Base-by-base conservation (phyloP, 176 grass and related monocot genomes). In the Miscanthus lutarioriparius region DNA sequence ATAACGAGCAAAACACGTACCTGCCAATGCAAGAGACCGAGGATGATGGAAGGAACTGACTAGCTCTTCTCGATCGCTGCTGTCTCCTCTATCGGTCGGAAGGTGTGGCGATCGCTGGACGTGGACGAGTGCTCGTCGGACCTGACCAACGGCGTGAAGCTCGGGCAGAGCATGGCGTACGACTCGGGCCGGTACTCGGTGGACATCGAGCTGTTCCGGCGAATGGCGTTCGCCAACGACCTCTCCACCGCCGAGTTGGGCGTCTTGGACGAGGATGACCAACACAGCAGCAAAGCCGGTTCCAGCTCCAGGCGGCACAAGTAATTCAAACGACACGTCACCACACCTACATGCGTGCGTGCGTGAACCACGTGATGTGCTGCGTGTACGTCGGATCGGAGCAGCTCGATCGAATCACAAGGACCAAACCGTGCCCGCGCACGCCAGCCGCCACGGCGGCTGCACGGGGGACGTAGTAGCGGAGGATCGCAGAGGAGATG, bases 101-200 rank as follows among this genome's bases (percentile, higher is more conserved):
- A 94, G 79, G 93, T 95, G 44, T 70, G 88, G 90, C 83, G 90
- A 36, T 84, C 93, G 67, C 73, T 95, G 47, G 90, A 95, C 58
- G 81, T 74, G 40, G 87, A 90, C 33, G 90, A 77, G 47, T 22
- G 39, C 79, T 70, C 83, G 27, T 37, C 48, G 51, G 92, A 94
- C 64, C 89, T 94, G 20, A 90, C 92, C 74, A 92, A 94, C 62
- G 92, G 92, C 41, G 92, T 94, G 4, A 92, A 86, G 72, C 72
- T 90, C 1, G 92, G 90, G 58, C 85, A 94, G 25, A 94, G 92
- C 90, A 92, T 40, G 8, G 84, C 86, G 27, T 94, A 94, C 51
- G 81, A 94, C 76, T 94, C 92, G 0, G 17, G 47, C 17, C 82
- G 76, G 70, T 92, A 88, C 84, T 91, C 92, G 37, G 81, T 54